Conservation (phyloP, 345 rosid species). For the Lepidium aucheri region DNA sequence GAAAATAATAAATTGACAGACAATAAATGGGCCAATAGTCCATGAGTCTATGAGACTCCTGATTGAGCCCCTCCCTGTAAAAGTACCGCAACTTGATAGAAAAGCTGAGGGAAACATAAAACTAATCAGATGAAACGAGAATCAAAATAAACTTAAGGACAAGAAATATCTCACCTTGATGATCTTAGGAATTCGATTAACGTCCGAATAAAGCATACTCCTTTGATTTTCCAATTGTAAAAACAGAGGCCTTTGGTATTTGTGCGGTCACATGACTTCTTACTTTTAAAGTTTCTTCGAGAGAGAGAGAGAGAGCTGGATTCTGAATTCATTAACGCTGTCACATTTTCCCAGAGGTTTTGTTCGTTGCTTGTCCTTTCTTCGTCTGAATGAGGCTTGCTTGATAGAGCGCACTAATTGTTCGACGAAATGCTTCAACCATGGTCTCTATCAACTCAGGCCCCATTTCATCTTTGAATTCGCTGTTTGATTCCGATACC, state of each 20-base stretch:
- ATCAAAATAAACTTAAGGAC: neutral
- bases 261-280: slow-evolving; percentile 18
- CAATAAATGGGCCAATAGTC: neutral
- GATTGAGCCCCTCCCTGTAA: neutral
- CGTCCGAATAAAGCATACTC: slow-evolving; percentile 30
- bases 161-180: neutral
- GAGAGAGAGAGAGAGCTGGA: neutral
- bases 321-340: neutral
- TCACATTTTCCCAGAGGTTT: slow-evolving; percentile 22
- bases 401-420: slow-evolving; percentile 17
- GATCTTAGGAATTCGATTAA: slow-evolving; percentile 10
- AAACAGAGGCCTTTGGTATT: neutral
- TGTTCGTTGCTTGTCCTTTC: slow-evolving; percentile 55
- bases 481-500: slow-evolving; percentile 26
- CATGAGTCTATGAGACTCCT: neutral
- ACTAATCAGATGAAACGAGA: neutral
- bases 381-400: neutral
- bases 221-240: neutral
- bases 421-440: slow-evolving; percentile 90
- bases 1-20: too few species aligned
- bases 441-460: slow-evolving; percentile 51
- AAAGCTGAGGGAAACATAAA: neutral
- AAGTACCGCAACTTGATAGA: neutral
- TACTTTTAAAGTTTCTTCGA: neutral
- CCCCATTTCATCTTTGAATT: slow-evolving; percentile 22